Evolutionary conservation across 176 grass and related monocot genomes (phyloP).

Genomic region (Canna indica): DNA sequence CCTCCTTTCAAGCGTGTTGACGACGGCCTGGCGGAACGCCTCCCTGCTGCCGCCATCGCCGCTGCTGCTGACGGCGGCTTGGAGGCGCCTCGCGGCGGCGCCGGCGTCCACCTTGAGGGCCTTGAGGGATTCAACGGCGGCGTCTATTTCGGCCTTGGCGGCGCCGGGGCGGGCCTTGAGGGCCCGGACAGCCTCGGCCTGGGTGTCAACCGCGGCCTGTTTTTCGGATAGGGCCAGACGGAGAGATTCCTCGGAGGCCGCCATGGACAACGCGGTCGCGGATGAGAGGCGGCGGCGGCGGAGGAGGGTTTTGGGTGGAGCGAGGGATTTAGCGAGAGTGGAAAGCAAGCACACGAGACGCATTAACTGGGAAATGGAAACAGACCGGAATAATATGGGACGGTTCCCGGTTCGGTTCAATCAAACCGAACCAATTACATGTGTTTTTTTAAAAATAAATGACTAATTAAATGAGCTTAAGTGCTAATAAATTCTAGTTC

Average conservation of each 20-base stretch:
- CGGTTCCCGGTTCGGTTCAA: too few species aligned
- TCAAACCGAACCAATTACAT: too few species aligned
- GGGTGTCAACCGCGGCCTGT: constrained; percentile 37
- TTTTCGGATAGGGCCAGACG: constrained; percentile 44
- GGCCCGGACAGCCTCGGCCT: constrained; percentile 39
- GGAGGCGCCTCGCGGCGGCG: constrained; percentile 40
- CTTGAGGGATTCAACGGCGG: constrained; percentile 46
- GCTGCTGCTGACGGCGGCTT: constrained; percentile 22
- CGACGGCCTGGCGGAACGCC: constrained; percentile 59
- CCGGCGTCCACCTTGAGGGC: constrained; percentile 52
- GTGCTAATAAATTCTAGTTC: too few species aligned
- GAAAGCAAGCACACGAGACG: background rate
- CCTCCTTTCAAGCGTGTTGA: constrained; percentile 67
- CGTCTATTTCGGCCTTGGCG: constrained; percentile 31
- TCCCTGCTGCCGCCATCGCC: constrained; percentile 33
- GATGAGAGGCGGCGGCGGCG: background rate
- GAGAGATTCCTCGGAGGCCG: constrained; percentile 40
- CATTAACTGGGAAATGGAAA: background rate
- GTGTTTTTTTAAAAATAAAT: too few species aligned
- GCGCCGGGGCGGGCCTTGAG: constrained; percentile 33
- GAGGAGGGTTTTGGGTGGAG: constrained; percentile 1
- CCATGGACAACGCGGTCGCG: background rate
- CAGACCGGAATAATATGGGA: too few species aligned
- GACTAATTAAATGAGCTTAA: too few species aligned
- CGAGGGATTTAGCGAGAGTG: background rate